phyloP scores from a whole-genome alignment of 331 rosid genomes.

The Spiraea crenata region DNA sequence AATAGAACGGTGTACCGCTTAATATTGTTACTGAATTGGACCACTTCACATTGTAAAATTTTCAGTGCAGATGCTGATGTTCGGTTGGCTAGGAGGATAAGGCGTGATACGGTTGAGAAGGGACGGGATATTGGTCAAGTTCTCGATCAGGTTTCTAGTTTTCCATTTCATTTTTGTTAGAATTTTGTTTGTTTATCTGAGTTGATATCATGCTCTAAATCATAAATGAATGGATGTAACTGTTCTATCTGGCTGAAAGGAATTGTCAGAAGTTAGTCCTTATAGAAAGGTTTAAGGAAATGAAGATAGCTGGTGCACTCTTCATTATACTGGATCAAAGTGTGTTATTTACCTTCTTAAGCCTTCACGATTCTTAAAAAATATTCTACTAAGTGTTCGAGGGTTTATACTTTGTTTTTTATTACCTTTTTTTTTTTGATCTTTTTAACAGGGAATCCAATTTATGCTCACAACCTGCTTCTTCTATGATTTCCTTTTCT shows the following conservation, averaged over 20 bases:
- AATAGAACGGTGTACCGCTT: constrained; percentile 16
- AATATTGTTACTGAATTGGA: constrained; percentile 43
- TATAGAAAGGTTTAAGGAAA: background rate
- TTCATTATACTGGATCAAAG: background rate
- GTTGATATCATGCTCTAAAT: constrained; percentile 13
- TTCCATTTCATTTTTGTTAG: constrained; percentile 17
- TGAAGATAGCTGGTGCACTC: constrained; percentile 11
- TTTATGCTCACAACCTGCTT: background rate
- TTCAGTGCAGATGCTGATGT: constrained; percentile 99
- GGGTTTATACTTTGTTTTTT: background rate
- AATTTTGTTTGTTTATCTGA: background rate
- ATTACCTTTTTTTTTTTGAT: background rate
- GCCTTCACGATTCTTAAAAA: background rate
- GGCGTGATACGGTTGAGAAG: constrained; percentile 84
- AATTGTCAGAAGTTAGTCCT: background rate
- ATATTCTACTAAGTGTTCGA: background rate
- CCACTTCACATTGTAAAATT: constrained; percentile 64
- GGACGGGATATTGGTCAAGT: constrained; percentile 80
- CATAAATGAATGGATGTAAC: background rate
- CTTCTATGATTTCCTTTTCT: background rate
- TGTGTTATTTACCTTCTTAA: background rate
- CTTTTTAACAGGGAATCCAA: background rate
- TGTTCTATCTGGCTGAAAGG: background rate
- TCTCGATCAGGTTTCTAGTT: constrained; percentile 82
- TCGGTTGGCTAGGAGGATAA: constrained; percentile 96